Conservation (phyloP, 2,329 filamentous ascomycete genomes). For the Cercospora sp. region DNA sequence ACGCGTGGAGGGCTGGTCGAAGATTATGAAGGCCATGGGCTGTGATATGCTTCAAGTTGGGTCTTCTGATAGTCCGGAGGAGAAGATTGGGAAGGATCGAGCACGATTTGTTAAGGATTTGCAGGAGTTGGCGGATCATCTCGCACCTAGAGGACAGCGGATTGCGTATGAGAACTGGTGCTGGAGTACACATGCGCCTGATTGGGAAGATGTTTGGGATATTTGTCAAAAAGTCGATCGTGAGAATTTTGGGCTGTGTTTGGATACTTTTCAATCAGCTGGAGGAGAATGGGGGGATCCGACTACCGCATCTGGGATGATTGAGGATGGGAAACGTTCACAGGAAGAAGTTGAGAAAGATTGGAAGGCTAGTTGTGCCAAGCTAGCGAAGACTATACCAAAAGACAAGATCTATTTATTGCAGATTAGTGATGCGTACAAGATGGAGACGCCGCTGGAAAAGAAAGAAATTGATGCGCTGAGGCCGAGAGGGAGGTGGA, state of each 20-base stretch:
- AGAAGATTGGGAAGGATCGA: constrained; percentile 54
- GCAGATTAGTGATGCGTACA: constrained; percentile 75
- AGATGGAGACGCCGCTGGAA: constrained; percentile 56
- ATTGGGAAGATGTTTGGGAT: constrained; percentile 69
- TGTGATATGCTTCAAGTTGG: constrained; percentile 70
- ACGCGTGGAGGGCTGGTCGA: constrained; percentile 65
- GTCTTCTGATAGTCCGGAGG: constrained; percentile 61
- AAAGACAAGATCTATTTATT: constrained; percentile 71
- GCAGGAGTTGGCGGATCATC: constrained; percentile 62
- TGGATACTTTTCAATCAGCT: constrained; percentile 75
- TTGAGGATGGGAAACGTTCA: constrained; percentile 48
- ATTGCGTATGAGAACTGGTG: constrained; percentile 82
- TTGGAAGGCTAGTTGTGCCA: constrained; percentile 40
- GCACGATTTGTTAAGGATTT: constrained; percentile 61
- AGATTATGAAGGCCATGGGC: constrained; percentile 68
- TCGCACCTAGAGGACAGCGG: constrained; percentile 57
- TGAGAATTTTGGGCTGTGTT: constrained; percentile 69
- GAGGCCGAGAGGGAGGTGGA: constrained; percentile 67
- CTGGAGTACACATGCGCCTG: constrained; percentile 69
- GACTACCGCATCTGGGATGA: constrained; percentile 60
- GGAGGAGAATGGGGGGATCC: constrained; percentile 74
- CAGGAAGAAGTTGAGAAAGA: constrained; percentile 50
- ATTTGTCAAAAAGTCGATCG: constrained; percentile 64
- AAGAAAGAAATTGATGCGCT: constrained; percentile 54
- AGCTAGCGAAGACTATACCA: constrained; percentile 60